Evolutionary conservation across 805 yeast species (phyloP).

Genomic region (Lipomyces chichibuensis): DNA sequence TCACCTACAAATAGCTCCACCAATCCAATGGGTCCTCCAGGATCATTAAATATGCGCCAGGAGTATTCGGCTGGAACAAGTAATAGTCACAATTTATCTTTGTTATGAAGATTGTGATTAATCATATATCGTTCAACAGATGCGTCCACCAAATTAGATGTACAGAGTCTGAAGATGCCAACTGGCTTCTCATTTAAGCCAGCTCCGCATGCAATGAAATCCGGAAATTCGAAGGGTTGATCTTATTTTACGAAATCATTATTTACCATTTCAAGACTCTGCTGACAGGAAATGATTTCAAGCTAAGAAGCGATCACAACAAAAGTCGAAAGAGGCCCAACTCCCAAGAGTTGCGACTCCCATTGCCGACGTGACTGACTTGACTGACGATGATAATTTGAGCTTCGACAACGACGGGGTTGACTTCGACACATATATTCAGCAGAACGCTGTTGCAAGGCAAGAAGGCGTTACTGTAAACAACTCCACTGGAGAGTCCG

Average conservation of each 20-base stretch:
- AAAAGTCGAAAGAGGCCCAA: not conserved
- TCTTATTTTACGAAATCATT: not conserved
- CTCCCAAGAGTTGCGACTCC: not conserved
- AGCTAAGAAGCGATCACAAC: not conserved
- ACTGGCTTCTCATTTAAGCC: slow-evolving; percentile 5
- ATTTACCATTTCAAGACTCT: not conserved
- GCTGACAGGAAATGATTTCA: not conserved
- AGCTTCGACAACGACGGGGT: not conserved
- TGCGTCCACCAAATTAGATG: not conserved
- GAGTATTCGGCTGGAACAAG: not conserved
- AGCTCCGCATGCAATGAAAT: slow-evolving; percentile 2
- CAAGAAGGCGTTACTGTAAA: not conserved
- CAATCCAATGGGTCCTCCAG: not conserved
- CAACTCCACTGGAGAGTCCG: not conserved
- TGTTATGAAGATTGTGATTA: not conserved
- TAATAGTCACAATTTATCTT: not conserved
- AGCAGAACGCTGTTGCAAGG: not conserved
- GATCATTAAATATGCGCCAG: not conserved
- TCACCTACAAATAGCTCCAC: not conserved
- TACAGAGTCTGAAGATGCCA: not conserved
- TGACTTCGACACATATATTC: not conserved
- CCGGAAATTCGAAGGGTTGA: slow-evolving; percentile 2
- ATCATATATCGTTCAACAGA: not conserved
- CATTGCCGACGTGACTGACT: not conserved
- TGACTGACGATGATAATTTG: not conserved